Evolutionary conservation across 805 yeast species (phyloP).

Genomic region (Zygotorulaspora florentina): DNA sequence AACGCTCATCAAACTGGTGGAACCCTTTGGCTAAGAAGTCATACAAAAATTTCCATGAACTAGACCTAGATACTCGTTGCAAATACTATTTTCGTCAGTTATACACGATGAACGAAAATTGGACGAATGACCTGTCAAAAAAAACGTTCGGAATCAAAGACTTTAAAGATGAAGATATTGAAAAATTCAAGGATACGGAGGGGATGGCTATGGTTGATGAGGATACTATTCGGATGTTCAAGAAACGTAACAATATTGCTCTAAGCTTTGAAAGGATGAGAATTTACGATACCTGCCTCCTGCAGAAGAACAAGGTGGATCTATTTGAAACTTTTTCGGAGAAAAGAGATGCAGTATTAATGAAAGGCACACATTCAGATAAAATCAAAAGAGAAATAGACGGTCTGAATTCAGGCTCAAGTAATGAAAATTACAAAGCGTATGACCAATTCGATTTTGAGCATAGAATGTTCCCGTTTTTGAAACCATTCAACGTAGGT

Average conservation of each 20-base stretch:
- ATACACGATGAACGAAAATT: conserved; percentile 16
- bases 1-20: conserved; percentile 2
- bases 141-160: conserved; percentile 14
- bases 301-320: conserved; percentile 4
- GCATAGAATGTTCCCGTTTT: conserved; percentile 23
- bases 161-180: conserved; percentile 1
- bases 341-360: neutral
- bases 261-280: conserved; percentile 19
- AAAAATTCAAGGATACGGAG: conserved; percentile 6
- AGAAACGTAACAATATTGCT: conserved; percentile 10
- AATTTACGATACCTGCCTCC: conserved; percentile 22
- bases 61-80: conserved; percentile 14
- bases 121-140: conserved; percentile 15
- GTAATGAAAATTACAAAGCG: neutral
- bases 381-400: neutral
- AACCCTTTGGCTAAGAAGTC: conserved; percentile 1
- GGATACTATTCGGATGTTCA: conserved; percentile 6
- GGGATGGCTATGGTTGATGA: conserved; percentile 6
- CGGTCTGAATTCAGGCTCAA: neutral
- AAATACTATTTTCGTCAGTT: conserved; percentile 18
- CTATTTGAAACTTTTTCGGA: conserved; percentile 1
- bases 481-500: conserved; percentile 11
- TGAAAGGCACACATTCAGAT: neutral
- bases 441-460: conserved; percentile 23
- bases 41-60: conserved; percentile 10